Conservation (phyloP, 148 eudicot species). For the Vaccinium macrocarpon region DNA sequence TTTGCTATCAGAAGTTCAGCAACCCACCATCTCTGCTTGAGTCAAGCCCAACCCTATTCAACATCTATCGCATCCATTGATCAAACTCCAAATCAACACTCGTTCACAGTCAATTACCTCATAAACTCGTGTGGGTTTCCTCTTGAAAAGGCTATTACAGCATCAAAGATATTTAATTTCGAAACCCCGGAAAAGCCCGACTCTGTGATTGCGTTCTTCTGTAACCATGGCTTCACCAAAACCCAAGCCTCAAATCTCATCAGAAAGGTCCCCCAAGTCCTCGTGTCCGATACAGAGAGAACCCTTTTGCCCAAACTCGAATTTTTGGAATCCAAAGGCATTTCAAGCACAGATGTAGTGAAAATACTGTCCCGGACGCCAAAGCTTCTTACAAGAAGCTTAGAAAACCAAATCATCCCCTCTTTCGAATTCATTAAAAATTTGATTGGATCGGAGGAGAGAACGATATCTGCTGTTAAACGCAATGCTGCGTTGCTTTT, state of each 20-base stretch:
- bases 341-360: conserved; percentile 8
- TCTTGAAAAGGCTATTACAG: conserved; percentile 7
- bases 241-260: conserved; percentile 10
- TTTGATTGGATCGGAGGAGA: neutral
- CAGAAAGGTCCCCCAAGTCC: neutral
- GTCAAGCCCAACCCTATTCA: neutral
- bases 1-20: neutral
- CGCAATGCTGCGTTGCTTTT: neutral
- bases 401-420: conserved; percentile 5
- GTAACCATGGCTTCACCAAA: conserved; percentile 10
- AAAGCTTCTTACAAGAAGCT: neutral
- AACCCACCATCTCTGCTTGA: neutral
- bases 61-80: neutral
- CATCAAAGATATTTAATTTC: neutral
- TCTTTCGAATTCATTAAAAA: neutral
- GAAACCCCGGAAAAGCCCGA: neutral
- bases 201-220: neutral
- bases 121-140: conserved; percentile 12
- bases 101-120: conserved; percentile 8
- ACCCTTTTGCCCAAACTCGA: conserved; percentile 20
- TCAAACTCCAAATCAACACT: neutral
- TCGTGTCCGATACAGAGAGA: neutral
- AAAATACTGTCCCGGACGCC: neutral
- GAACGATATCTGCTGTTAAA: neutral
- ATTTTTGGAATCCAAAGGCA: conserved; percentile 6